Evolutionary conservation across 495 filamentous ascomycete species (phyloP).

Genomic region (Jackrogersella multiformis): DNA sequence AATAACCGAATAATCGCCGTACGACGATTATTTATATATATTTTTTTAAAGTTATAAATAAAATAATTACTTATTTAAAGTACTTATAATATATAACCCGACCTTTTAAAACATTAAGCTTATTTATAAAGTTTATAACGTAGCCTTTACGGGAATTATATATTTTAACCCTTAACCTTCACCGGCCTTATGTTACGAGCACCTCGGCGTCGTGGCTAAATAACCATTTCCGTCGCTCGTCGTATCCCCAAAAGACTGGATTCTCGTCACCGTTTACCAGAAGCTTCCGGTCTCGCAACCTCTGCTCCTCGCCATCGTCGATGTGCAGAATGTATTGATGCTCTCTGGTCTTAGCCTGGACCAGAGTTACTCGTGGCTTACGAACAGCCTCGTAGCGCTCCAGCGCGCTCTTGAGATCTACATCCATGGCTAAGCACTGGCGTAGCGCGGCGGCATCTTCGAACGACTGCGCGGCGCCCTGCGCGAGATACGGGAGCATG

Average conservation of each 20-base stretch:
- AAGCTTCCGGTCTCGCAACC: slow-evolving; percentile 35
- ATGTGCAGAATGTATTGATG: slow-evolving; percentile 43
- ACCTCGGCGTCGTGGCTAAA: slow-evolving; percentile 35
- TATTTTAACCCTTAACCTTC: no score
- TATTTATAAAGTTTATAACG: no score
- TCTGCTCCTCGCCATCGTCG: slow-evolving; percentile 35
- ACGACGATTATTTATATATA: no score
- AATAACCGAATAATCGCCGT: no score
- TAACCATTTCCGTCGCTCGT: slow-evolving; percentile 38
- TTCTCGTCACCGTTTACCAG: slow-evolving; percentile 26
- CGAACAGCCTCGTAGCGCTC: slow-evolving; percentile 19
- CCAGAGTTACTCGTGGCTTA: slow-evolving; percentile 17
- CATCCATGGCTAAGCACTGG: slow-evolving; percentile 38
- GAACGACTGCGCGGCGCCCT: neutral
- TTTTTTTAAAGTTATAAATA: no score
- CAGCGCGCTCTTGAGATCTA: slow-evolving; percentile 10
- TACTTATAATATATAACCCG: no score
- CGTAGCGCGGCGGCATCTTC: slow-evolving; percentile 19
- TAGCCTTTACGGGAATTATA: no score
- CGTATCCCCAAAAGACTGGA: slow-evolving; percentile 32
- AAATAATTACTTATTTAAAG: no score
- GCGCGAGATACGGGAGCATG: slow-evolving; percentile 1
- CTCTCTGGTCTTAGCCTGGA: slow-evolving; percentile 42
- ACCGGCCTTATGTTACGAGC: slow-evolving; percentile 8
- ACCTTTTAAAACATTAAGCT: no score